A percentile compares a stretch with the other conserved stretches of the same genome.
Conservation (phyloP, 306 rosid species). For the Myrica gale region DNA sequence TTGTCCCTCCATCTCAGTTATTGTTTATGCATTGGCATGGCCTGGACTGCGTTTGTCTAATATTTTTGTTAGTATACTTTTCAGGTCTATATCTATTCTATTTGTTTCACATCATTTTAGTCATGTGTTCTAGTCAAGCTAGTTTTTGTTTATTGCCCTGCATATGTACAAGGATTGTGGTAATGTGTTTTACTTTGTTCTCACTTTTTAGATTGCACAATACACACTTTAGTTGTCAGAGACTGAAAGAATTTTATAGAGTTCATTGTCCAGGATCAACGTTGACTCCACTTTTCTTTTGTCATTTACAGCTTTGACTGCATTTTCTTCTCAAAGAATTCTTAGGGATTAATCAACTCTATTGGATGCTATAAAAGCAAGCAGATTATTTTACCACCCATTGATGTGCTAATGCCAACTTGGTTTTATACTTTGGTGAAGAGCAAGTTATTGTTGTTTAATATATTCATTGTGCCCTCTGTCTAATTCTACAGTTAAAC, state of each 20-base stretch:
- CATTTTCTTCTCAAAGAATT: not conserved
- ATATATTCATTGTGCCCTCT: constrained; percentile 13
- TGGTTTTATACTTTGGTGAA: constrained; percentile 15
- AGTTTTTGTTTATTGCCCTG: not conserved
- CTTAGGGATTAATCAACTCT: not conserved
- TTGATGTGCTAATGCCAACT: not conserved
- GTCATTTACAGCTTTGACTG: not conserved
- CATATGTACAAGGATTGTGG: not conserved
- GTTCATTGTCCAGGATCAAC: not conserved
- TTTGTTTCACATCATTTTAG: not conserved
- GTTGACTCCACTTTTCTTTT: not conserved
- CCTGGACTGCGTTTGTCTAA: not conserved
- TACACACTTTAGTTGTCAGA: not conserved
- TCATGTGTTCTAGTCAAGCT: not conserved
- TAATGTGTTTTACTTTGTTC: not conserved
- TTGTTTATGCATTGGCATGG: not conserved
- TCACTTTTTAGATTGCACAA: not conserved
- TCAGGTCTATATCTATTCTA: not conserved
- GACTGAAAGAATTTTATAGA: not conserved
- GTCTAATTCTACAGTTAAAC: constrained; percentile 63
- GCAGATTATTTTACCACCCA: constrained; percentile 7
- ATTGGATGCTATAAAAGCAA: not conserved
- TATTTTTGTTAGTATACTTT: not conserved
- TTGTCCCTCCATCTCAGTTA: not conserved
- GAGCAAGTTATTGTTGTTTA: not conserved